Base-by-base conservation (phyloP, 352 stramenopile genomes). In the Plasmopara viticola region DNA sequence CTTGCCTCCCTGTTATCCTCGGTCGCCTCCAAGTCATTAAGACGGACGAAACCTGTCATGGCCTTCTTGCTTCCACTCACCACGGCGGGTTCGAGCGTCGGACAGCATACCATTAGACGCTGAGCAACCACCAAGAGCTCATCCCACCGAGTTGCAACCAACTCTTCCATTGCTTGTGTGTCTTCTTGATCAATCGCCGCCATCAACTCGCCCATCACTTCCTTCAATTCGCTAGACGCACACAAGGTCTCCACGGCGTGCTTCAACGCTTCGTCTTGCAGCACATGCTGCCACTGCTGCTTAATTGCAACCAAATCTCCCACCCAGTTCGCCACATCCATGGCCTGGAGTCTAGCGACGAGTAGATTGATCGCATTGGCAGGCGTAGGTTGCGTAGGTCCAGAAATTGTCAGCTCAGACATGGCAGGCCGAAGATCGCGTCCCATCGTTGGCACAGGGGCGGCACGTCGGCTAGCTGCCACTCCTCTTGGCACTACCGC, bases 21-120 rank as follows among this genome's bases (percentile, higher is more conserved):
- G 2, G 30, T 53, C 53, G 69, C 18, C 9, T 68, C 56, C 2
- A 73, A 53, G 15, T 68, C 57, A 44, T 79, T 77, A 42, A 68
- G 62, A n/a, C 62, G 43, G 1, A 68, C 25, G 13, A 80, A 39
- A n/a, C 60, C 68, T 9, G 31, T 34, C 12, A 71, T 66, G 33
- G 62, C 74, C 12, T 66, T 44, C 56, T 82, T 79, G n/a, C 59
- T 63, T 40, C 82, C 55, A 34, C 63, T 60, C 9, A 86, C 57
- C 37, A 86, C 51, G 9, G 48, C 53, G 9, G 43, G 56, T 56
- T 82, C 84, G n/a, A 83, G 51, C 12, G 62, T 25, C n/a, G 74
- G 70, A 37, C 70, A 78, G 7, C 48, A 56, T 10, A 52, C 55
- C 20, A 86, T 48, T 9, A 83, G 41, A 6, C 63, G 64, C 51